Percentiles rank a stretch among this genome's conserved stretches.
Conservation (phyloP, 805 yeast genomes). For the Cyberlindnera saturnus region DNA sequence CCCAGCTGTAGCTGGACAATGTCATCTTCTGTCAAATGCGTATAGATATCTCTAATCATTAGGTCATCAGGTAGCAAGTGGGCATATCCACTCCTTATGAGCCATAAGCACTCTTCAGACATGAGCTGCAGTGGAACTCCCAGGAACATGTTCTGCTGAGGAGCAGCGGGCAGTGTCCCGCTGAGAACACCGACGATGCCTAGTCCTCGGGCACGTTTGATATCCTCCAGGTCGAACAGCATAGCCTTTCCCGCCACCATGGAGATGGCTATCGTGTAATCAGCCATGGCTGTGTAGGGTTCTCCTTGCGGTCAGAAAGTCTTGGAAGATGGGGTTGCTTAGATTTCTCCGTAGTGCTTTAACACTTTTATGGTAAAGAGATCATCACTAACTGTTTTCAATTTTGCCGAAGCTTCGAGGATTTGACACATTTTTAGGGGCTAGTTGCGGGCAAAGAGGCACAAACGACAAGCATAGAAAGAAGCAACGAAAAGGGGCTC, state of each 20-base stretch:
- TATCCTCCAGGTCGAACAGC: conserved; percentile 51
- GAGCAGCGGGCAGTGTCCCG: conserved; percentile 85
- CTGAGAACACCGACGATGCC: conserved; percentile 72
- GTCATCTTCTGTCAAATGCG: conserved; percentile 10
- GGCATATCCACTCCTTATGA: conserved; percentile 39
- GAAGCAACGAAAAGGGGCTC: too few relatives aligned
- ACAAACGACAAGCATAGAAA: too few relatives aligned
- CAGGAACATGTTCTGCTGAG: conserved; percentile 86
- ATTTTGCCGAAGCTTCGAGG: too few relatives aligned
- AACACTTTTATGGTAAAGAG: too few relatives aligned
- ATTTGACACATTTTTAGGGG: too few relatives aligned
- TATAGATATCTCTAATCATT: conserved; percentile 17
- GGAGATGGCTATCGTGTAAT: conserved; percentile 13
- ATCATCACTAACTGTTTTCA: too few relatives aligned
- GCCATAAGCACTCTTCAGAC: conserved; percentile 68
- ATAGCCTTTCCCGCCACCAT: conserved; percentile 40
- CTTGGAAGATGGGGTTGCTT: too few relatives aligned
- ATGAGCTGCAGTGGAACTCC: conserved; percentile 76
- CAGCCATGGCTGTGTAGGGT: not conserved
- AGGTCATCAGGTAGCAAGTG: conserved; percentile 37
- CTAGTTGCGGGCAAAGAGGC: too few relatives aligned
- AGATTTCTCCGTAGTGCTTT: too few relatives aligned
- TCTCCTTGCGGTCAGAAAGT: not conserved
- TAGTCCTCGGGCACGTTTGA: conserved; percentile 48
- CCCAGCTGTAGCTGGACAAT: conserved; percentile 9